These are phyloP conservation scores for Diatrype stigma DNA, from an alignment of 2,329 filamentous ascomycete species.

Conservation along the genomic window DNA sequence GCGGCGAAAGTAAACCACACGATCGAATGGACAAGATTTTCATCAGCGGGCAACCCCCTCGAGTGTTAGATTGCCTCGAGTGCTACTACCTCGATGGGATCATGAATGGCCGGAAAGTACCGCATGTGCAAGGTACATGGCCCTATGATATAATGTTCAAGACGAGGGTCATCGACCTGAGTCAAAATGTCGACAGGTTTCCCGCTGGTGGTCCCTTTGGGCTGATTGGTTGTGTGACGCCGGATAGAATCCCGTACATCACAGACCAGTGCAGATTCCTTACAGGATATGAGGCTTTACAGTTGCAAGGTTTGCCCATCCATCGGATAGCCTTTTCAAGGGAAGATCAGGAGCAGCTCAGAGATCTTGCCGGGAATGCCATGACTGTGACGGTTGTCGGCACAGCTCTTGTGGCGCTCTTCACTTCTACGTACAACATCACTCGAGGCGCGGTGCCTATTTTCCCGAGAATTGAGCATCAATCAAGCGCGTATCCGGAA, in stretches of 20 bases:
- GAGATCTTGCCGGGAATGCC: constrained; percentile 73
- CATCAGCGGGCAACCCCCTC: constrained; percentile 46
- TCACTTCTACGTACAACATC: constrained; percentile 24
- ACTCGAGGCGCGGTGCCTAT: not conserved
- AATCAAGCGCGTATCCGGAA: too few species aligned
- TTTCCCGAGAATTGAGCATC: not conserved
- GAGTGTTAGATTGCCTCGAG: constrained; percentile 65
- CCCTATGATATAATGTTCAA: constrained; percentile 50
- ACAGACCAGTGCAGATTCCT: constrained; percentile 58
- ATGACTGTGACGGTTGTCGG: constrained; percentile 74
- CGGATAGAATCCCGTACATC: constrained; percentile 56
- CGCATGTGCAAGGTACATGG: not conserved
- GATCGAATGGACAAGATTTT: constrained; percentile 24
- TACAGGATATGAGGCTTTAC: constrained; percentile 58
- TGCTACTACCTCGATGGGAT: constrained; percentile 52
- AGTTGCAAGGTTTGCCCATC: constrained; percentile 65
- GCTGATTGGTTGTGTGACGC: constrained; percentile 64
- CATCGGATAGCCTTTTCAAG: constrained; percentile 58
- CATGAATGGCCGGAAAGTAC: constrained; percentile 22
- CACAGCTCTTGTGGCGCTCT: constrained; percentile 55
- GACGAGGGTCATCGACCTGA: constrained; percentile 55
- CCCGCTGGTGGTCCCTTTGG: constrained; percentile 46
- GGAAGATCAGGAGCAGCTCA: constrained; percentile 58
- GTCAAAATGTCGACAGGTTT: constrained; percentile 67
- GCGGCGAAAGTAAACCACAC: constrained; percentile 36